These are phyloP conservation scores for Paraphaeosphaeria minitans DNA, from an alignment of 2,329 filamentous ascomycete species.

Conservation along the genomic window DNA sequence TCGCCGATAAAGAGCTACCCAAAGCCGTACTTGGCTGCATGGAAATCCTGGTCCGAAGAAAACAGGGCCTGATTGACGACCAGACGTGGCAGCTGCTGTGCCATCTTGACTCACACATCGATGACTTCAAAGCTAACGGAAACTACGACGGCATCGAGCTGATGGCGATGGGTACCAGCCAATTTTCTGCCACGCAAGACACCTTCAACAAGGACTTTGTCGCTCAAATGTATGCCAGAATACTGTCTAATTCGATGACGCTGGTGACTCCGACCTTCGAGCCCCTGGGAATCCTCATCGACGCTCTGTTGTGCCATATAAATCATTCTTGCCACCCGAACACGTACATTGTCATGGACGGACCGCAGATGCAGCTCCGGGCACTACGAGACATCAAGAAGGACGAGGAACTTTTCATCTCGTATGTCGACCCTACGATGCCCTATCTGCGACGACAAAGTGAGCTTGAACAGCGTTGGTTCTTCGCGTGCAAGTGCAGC, in stretches of 20 bases:
- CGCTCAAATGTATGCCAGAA: constrained; percentile 54
- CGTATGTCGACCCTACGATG: constrained; percentile 64
- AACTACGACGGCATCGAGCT: constrained; percentile 56
- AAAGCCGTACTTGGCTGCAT: constrained; percentile 62
- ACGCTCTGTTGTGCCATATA: constrained; percentile 59
- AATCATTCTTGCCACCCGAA: constrained; percentile 70
- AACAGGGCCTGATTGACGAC: constrained; percentile 44
- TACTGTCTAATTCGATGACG: constrained; percentile 64
- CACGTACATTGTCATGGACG: constrained; percentile 62
- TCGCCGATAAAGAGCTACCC: constrained; percentile 54
- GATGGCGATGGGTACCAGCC: constrained; percentile 59
- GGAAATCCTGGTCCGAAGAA: constrained; percentile 56
- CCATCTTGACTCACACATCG: constrained; percentile 55
- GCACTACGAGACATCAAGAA: constrained; percentile 58
- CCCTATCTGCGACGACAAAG: constrained; percentile 56
- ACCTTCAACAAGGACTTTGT: constrained; percentile 50
- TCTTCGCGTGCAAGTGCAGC: constrained; percentile 62
- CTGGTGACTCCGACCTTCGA: constrained; percentile 62
- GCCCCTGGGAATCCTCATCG: constrained; percentile 63
- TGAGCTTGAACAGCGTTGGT: constrained; percentile 61
- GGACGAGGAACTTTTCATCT: constrained; percentile 64
- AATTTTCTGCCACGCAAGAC: constrained; percentile 55
- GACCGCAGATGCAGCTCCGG: constrained; percentile 56
- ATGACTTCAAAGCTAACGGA: constrained; percentile 51
- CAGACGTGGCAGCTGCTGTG: constrained; percentile 52